Conservation (phyloP, 805 yeast genomes). For the Lipomyces mesembrius region DNA sequence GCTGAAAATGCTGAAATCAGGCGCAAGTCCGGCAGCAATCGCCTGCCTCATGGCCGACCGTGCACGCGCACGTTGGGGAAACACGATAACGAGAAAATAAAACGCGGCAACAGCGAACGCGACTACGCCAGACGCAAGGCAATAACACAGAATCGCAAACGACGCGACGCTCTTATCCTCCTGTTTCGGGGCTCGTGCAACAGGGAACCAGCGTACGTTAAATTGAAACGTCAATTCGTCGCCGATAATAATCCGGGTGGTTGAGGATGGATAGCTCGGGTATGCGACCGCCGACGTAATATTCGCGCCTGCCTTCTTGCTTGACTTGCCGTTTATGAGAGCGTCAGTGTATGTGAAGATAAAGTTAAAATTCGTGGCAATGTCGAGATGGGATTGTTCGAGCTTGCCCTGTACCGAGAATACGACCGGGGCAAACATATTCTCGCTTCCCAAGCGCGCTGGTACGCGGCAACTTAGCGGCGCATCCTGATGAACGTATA, state of each 20-base stretch:
- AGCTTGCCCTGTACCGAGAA: constrained; percentile 69
- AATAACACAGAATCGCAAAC: constrained; percentile 35
- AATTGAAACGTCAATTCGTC: constrained; percentile 61
- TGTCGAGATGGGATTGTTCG: constrained; percentile 68
- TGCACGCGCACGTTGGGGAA: constrained; percentile 37
- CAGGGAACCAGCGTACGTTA: constrained; percentile 59
- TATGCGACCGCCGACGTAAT: constrained; percentile 33
- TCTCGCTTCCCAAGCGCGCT: constrained; percentile 49
- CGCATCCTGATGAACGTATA: constrained; percentile 75
- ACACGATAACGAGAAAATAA: constrained; percentile 36
- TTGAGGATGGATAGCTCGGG: constrained; percentile 36
- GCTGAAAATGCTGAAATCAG: constrained; percentile 32
- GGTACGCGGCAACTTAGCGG: constrained; percentile 74
- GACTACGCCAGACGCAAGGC: constrained; percentile 36
- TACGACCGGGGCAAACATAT: constrained; percentile 56
- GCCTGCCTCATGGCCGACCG: constrained; percentile 28
- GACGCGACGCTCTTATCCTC: constrained; percentile 24
- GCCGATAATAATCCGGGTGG: constrained; percentile 65
- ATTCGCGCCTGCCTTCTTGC: constrained; percentile 42
- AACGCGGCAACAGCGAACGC: constrained; percentile 34
- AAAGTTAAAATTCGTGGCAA: constrained; percentile 63
- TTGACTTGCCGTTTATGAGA: constrained; percentile 41
- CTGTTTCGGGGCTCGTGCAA: constrained; percentile 27
- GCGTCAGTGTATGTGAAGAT: constrained; percentile 50
- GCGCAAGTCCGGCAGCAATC: constrained; percentile 27